Evolutionary conservation across 83 land plant species (phyloP), one percentile per base, ranked within the genome.

Genomic region (Isoetes engelmannii): DNA sequence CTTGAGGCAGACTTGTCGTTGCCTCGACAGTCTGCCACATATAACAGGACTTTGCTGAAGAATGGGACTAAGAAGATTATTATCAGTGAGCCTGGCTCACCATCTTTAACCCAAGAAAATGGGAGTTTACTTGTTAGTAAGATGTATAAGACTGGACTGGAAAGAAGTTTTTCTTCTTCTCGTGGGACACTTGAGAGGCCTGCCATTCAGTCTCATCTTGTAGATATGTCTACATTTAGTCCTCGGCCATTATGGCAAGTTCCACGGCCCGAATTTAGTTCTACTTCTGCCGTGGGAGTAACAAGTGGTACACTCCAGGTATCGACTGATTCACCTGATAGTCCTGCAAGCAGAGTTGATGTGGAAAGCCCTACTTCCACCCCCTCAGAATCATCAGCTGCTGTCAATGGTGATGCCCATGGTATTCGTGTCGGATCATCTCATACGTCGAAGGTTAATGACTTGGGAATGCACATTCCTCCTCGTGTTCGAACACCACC

Each of bases 401-500:
- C 13, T 18, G 70, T 18, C 7, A 17, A 12, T 57, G 43, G 61
- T 10, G 6, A 56, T 18, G 53, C 69, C 37, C 43, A 18, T 7
- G 19, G 61, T 6, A 44, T 69, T 60, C 9, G 6, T 54, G 67
- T 3, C 57, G 71, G 6, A 57, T 21, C 56, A 43, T 5, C 15
- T 19, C 48, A 21, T 44, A 1, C 56, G 4, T 56, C 59, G 6
- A 76, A 71, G 57, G 71, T 76, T 74, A 74, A 49, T 4, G 79
- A 76, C 41, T 74, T 74, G 9, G 60, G 70, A 0, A 63, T 28
- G 8, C 79, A 76, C 8, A 54, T 44, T 58, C 79, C 79, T 48
- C 75, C 79, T 4, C 69, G 75, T 6, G 79, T 76, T 4, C 74
- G 79, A 41, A 64, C 75, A 19, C 75, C 79, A 44, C 79, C 79